Evolutionary conservation across 768 basidiomycete species (phyloP).

Genomic region (Suillus fuscotomentosus): DNA sequence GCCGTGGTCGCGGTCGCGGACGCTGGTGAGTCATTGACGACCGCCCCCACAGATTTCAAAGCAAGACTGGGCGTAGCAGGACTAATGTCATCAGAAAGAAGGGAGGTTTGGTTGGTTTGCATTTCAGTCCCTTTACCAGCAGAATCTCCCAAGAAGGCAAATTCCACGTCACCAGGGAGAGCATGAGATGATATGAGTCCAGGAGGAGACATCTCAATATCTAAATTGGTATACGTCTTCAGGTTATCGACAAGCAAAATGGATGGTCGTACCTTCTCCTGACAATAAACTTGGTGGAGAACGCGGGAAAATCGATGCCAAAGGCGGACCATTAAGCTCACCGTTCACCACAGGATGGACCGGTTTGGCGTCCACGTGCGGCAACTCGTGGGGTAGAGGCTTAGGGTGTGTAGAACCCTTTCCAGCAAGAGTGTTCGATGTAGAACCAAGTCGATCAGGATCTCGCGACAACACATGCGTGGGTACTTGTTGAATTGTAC

Average conservation of each 20-base stretch:
- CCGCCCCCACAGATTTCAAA: not conserved
- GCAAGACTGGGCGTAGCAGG: not conserved
- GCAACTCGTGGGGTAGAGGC: slow-evolving; percentile 22
- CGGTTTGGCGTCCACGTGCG: slow-evolving; percentile 19
- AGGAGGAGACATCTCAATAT: slow-evolving; percentile 6
- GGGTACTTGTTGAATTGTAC: not conserved
- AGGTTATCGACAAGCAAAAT: slow-evolving; percentile 2
- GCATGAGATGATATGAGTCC: not conserved
- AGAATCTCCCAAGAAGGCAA: not conserved
- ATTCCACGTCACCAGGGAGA: slow-evolving; percentile 1
- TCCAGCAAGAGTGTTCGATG: slow-evolving; percentile 8
- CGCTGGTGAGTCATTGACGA: slow-evolving; percentile 1
- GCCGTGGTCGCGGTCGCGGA: slow-evolving; percentile 15
- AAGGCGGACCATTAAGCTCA: slow-evolving; percentile 14
- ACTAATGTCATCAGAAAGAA: not conserved
- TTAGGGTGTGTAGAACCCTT: slow-evolving; percentile 11
- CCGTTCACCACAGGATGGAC: slow-evolving; percentile 12
- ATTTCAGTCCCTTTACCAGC: not conserved
- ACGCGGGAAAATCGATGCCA: not conserved
- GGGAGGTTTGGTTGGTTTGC: not conserved
- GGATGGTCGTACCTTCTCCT: not conserved
- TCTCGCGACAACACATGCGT: not conserved
- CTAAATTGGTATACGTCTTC: not conserved
- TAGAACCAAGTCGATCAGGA: slow-evolving; percentile 5
- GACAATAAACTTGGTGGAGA: not conserved